Conservation (phyloP, 768 basidiomycete genomes). For the Rhodocollybia butyracea region DNA sequence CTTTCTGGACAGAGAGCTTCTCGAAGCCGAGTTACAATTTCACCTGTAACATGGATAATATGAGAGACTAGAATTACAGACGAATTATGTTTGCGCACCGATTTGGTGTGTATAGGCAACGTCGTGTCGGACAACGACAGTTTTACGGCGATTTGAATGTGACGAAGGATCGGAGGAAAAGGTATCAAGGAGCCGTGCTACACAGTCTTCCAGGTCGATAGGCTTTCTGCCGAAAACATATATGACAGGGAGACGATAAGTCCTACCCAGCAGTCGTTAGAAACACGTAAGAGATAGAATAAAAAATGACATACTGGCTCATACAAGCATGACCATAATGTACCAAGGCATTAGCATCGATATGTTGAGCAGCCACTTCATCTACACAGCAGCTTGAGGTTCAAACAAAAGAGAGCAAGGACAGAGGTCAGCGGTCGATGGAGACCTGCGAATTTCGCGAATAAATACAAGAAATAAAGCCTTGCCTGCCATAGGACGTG, state of each 20-base stretch:
- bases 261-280: conserved; percentile 41
- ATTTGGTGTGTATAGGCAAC: conserved; percentile 71
- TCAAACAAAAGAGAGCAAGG: background rate
- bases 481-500: conserved; percentile 92
- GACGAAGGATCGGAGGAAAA: conserved; percentile 8
- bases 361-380: conserved; percentile 92
- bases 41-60: background rate
- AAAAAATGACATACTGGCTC: conserved; percentile 62
- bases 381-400: conserved; percentile 87
- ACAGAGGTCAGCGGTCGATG: too few species aligned
- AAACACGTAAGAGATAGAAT: background rate
- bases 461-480: background rate
- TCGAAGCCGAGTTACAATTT: conserved; percentile 16
- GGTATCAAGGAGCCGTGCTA: conserved; percentile 28
- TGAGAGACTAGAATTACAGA: background rate
- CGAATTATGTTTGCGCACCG: conserved; percentile 35
- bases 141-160: background rate
- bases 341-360: conserved; percentile 86
- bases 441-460: background rate
- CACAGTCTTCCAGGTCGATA: conserved; percentile 55
- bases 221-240: conserved; percentile 84
- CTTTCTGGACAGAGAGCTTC: conserved; percentile 20
- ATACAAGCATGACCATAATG: conserved; percentile 98
- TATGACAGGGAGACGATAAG: conserved; percentile 82
- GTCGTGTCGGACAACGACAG: conserved; percentile 66